These are phyloP conservation scores for Aphanocladium album DNA, from an alignment of 2,329 filamentous ascomycete genomes.

Conservation along the genomic window DNA sequence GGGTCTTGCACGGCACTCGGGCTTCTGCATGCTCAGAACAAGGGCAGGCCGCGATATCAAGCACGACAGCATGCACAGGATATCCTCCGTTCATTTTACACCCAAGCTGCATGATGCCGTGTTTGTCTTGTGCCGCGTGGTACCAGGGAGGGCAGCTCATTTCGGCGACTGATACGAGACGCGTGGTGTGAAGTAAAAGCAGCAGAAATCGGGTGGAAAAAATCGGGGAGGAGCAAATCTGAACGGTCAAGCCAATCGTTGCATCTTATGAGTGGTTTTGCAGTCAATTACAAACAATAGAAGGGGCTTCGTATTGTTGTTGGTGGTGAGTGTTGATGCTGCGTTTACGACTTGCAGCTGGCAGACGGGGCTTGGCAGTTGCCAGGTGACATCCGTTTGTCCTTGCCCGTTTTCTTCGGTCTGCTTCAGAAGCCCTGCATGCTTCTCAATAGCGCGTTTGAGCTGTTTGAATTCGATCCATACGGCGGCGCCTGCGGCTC, in stretches of 20 bases:
- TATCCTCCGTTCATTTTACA: not conserved
- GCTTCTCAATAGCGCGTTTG: not conserved
- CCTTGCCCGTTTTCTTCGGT: not conserved
- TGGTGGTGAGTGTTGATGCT: not conserved
- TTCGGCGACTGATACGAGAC: constrained; percentile 5
- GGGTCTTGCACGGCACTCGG: not conserved
- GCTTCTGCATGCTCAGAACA: not conserved
- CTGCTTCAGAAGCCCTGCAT: not conserved
- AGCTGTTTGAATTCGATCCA: not conserved
- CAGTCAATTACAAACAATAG: too few species aligned
- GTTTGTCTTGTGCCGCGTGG: constrained; percentile 7
- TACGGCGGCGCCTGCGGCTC: not conserved
- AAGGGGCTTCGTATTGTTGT: not conserved
- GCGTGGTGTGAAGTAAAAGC: not conserved
- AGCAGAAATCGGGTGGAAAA: too few species aligned
- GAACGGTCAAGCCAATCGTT: too few species aligned
- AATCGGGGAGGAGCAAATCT: too few species aligned
- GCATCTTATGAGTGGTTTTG: not conserved
- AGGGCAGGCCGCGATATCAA: not conserved
- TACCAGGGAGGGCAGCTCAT: not conserved
- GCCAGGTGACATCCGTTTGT: constrained; percentile 11
- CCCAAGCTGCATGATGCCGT: not conserved
- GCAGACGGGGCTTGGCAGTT: not conserved
- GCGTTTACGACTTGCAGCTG: not conserved
- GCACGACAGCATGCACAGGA: not conserved